phyloP scores from a whole-genome alignment of 352 stramenopile species.

The Globisporangium uncinulatum region DNA sequence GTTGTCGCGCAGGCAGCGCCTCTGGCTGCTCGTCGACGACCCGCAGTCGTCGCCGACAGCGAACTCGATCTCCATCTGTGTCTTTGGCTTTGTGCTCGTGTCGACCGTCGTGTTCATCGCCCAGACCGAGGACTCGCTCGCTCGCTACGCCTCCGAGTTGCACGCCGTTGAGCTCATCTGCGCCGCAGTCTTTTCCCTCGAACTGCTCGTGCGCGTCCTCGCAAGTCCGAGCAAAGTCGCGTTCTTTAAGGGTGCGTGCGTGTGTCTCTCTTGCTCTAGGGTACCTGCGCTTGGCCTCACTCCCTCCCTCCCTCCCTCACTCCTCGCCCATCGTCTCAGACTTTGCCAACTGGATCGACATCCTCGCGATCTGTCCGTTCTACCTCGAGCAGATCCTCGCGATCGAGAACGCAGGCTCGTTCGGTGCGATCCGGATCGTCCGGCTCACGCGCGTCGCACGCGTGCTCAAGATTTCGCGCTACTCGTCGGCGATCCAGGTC shows the following conservation, averaged over 20 bases:
- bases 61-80: slow-evolving; percentile 55
- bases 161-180: slow-evolving; percentile 41
- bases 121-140: slow-evolving; percentile 50
- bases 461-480: slow-evolving; percentile 85
- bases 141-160: slow-evolving; percentile 26
- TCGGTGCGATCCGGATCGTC: slow-evolving; percentile 78
- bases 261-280: background rate
- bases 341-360: slow-evolving; percentile 77
- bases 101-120: slow-evolving; percentile 66
- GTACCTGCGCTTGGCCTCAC: too few relatives aligned
- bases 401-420: slow-evolving; percentile 56
- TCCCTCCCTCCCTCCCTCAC: background rate
- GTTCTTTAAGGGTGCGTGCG: slow-evolving; percentile 44
- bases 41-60: slow-evolving; percentile 50
- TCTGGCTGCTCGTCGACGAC: slow-evolving; percentile 65
- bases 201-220: slow-evolving; percentile 46
- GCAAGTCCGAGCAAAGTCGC: slow-evolving; percentile 36
- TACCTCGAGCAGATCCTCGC: slow-evolving; percentile 71
- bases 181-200: slow-evolving; percentile 50
- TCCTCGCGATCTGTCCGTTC: slow-evolving; percentile 78
- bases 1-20: slow-evolving; percentile 1
- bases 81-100: slow-evolving; percentile 62
- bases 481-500: slow-evolving; percentile 81
- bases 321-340: slow-evolving; percentile 19
- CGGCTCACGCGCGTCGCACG: slow-evolving; percentile 77